Base-by-base conservation (phyloP, 2,329 filamentous ascomycete species). In the Aspergillus novoparasiticus region DNA sequence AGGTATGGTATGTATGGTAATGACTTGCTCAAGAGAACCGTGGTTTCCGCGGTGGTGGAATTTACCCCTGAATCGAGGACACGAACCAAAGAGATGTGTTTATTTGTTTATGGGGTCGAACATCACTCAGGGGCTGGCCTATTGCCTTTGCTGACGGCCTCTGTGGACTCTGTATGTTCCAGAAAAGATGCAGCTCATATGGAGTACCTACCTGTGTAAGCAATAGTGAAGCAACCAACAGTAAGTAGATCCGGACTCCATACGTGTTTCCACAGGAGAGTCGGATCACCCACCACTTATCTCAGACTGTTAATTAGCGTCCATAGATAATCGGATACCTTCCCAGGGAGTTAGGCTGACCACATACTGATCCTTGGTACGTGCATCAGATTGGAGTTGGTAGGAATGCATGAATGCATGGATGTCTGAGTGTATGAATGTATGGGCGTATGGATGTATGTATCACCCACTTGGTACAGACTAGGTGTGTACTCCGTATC, bases 31-130 rank as follows among this genome's bases (percentile, higher is more conserved):
- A 57, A 21, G 56, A 14, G 67, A 71, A 70, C 68, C 69, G 67
- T 71, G 70, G 70, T 70, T 71, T 66, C 32, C 23, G 19, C 23
- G 19, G 57, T 32, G 11, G 14, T 50, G 26, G 57, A 48, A 64
- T 69, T 69, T 70, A 70, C 70, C 70, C 70, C 69, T 71, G 69
- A 72, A 60, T 51, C 21, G 58, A 57, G 45, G 59, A 64, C 68
- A 66, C 69, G 69, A 69, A 65, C 69, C 69, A 62, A 57, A 58
- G 46, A 56, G 46, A 30, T 59, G 61, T 60, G 59, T 48, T 55
- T 60, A 55, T 64, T 61, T 61, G 54, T 61, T 59, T 59, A 51
- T 28, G 12, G 30, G 28, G 30, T 58, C 45, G 30, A 28, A 21
- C 51, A 54, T 34, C 51, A 53, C 32, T 55, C 51, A 60, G 63